Base-by-base conservation (phyloP, 1,284 basidiomycete species). In the Naganishia cerealis region DNA sequence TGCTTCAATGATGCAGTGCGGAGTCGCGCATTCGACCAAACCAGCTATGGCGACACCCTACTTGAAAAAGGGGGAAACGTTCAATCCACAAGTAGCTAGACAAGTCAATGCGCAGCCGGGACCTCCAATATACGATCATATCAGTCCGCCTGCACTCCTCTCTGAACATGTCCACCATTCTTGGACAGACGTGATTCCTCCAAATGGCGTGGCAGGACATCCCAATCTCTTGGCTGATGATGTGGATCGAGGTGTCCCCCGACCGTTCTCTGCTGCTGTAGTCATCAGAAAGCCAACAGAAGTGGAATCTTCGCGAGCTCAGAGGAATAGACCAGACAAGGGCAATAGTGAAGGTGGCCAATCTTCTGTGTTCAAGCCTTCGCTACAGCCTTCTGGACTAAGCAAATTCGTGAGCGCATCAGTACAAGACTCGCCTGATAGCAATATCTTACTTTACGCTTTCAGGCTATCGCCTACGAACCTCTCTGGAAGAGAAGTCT, bases 401-500 rank as follows among this genome's bases (percentile, higher is more conserved):
- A 63, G 61, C n/a, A 63, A 63, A 63, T 63, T 63, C 38, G 61
- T 63, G 12, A 53, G 61, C 46, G 46, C 21, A 50, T n/a, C 21
- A 13, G 40, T 12, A 13, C 38, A 16, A 38, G 13, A 16, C 38
- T 18, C 12, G 8, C 13, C 26, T 10, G 50, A 50, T 21, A 10
- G 6, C 21, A 18, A 21, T 40, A 16, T n/a, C 42, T 39, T 1
- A 53, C 59, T 40, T 24, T 26, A 39, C 36, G 36, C 15, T 50
- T 21, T 6, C 24, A 73, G 72, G 71, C 73, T 5, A 46, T 66
- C 15, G 29, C 65, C 3, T 73, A 71, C 61, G 57, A 67, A 13
- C 73, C 73, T 2, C 48, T 39, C 24, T 75, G 73, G 73, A 71
- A 73, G 16, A 29, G 57, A 48, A 43, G 66, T 3, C 66, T 73